Evolutionary conservation across 768 basidiomycete species (phyloP).

Genomic region (Asterophora parasitica): DNA sequence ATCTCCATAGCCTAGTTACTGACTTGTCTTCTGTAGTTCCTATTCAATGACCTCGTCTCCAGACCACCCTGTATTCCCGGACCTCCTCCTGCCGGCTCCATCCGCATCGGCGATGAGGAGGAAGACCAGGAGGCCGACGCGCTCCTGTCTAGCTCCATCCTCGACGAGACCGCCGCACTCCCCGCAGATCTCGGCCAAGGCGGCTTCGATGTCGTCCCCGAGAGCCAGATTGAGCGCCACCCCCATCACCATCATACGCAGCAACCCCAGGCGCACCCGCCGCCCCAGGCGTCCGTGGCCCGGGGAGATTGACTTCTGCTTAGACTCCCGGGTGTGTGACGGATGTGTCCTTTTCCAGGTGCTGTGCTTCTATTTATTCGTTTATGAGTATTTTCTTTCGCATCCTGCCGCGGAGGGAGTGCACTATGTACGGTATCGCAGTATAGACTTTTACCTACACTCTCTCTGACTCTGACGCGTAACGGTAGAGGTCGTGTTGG

Average conservation of each 20-base stretch:
- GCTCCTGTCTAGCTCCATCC: constrained; percentile 36
- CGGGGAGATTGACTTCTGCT: neutral
- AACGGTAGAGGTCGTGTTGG: neutral
- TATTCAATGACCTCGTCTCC: constrained; percentile 82
- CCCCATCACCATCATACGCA: constrained; percentile 13
- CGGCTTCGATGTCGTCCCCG: constrained; percentile 79
- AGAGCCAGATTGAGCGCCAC: constrained; percentile 30
- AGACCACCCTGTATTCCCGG: constrained; percentile 59
- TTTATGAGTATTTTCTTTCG: neutral
- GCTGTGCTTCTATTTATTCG: neutral
- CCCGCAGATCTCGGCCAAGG: constrained; percentile 79
- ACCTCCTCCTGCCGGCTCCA: constrained; percentile 29
- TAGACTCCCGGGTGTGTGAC: neutral
- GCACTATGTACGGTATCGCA: neutral
- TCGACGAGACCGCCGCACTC: constrained; percentile 81
- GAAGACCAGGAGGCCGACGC: constrained; percentile 51
- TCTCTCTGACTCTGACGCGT: neutral
- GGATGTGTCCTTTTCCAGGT: neutral
- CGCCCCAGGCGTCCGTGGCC: neutral
- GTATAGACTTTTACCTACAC: neutral
- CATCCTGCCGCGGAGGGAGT: neutral
- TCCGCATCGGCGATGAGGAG: constrained; percentile 46
- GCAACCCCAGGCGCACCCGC: constrained; percentile 11
- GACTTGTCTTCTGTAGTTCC: constrained; percentile 45
- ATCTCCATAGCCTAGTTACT: constrained; percentile 7